Percentiles rank a stretch among this genome's conserved stretches.
These are phyloP conservation scores for Pyrenophora seminiperda DNA, from an alignment of 2,329 filamentous ascomycete species.

Conservation along the genomic window DNA sequence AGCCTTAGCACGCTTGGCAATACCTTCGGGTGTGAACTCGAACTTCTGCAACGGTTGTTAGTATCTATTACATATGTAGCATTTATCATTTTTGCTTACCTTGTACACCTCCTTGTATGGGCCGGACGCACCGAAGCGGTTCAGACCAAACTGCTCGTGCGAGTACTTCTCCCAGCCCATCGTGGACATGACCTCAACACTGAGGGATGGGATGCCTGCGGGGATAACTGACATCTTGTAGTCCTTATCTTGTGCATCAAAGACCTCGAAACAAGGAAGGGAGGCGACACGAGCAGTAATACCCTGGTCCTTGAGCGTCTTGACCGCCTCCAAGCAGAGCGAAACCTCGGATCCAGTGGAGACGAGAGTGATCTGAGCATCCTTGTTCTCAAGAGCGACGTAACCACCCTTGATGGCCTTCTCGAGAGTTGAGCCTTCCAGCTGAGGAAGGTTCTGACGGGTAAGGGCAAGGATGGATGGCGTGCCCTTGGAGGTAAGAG, in stretches of 20 bases:
- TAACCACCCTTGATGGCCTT: constrained; percentile 94
- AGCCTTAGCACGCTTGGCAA: constrained; percentile 89
- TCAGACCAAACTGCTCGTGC: constrained; percentile 98
- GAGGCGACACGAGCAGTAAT: constrained; percentile 91
- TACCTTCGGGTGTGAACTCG: constrained; percentile 97
- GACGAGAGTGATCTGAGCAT: constrained; percentile 85
- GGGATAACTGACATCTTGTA: constrained; percentile 93
- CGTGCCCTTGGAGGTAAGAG: constrained; percentile 85
- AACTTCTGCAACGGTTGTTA: constrained; percentile 78
- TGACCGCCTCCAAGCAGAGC: constrained; percentile 90
- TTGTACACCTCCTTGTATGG: constrained; percentile 98
- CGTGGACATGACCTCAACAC: constrained; percentile 95
- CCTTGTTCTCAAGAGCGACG: constrained; percentile 81
- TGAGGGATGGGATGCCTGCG: constrained; percentile 90
- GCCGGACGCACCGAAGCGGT: constrained; percentile 97
- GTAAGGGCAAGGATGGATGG: constrained; percentile 94
- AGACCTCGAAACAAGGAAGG: constrained; percentile 95
- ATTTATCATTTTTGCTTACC: constrained; percentile 50
- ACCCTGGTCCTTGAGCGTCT: constrained; percentile 85
- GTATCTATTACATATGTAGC: not conserved
- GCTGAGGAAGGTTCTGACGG: constrained; percentile 96
- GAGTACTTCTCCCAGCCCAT: constrained; percentile 99
- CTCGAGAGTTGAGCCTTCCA: constrained; percentile 91
- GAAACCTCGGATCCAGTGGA: constrained; percentile 95
- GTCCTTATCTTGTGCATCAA: constrained; percentile 90